Percentiles rank a stretch among this genome's conserved stretches.
Conservation (phyloP, 495 filamentous ascomycete species). For the Neurospora sp. region DNA sequence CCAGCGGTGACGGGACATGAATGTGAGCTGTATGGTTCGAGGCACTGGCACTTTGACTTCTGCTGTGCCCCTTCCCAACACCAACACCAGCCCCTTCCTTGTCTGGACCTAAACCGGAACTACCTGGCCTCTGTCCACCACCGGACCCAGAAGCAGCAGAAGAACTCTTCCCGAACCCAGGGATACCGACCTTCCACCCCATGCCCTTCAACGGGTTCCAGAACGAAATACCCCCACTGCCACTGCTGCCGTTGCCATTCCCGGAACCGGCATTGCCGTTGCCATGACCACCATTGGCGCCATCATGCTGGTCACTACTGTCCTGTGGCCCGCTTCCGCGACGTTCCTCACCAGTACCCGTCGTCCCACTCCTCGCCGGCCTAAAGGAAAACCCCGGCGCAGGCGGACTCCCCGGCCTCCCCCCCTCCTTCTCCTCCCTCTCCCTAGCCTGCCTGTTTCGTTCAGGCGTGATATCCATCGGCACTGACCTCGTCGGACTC, state of each 20-base stretch:
- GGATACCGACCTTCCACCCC: background rate
- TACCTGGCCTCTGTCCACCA: constrained; percentile 5
- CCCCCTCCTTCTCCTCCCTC: background rate
- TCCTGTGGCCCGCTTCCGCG: constrained; percentile 19
- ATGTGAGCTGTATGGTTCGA: too few relatives aligned
- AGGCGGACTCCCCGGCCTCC: background rate
- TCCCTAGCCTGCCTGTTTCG: background rate
- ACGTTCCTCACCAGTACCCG: constrained; percentile 12
- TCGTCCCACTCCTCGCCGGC: background rate
- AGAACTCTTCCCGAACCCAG: background rate
- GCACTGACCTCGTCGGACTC: background rate
- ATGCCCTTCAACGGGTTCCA: constrained; percentile 14
- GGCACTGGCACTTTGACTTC: too few relatives aligned
- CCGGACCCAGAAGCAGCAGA: background rate
- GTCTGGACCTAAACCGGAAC: constrained; percentile 10
- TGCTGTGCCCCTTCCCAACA: constrained; percentile 6
- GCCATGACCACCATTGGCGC: background rate
- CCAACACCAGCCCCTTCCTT: constrained; percentile 10
- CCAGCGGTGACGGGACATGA: background rate
- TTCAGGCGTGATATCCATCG: background rate
- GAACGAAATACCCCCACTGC: constrained; percentile 13
- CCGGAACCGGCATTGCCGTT: constrained; percentile 1
- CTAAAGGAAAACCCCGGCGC: background rate
- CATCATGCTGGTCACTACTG: too few relatives aligned
- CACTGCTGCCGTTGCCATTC: too few relatives aligned